A percentile compares a stretch with the other conserved stretches of the same genome.
Conservation (phyloP, 345 rosid genomes). For the thale cress (Arabidopsis thaliana) region DNA sequence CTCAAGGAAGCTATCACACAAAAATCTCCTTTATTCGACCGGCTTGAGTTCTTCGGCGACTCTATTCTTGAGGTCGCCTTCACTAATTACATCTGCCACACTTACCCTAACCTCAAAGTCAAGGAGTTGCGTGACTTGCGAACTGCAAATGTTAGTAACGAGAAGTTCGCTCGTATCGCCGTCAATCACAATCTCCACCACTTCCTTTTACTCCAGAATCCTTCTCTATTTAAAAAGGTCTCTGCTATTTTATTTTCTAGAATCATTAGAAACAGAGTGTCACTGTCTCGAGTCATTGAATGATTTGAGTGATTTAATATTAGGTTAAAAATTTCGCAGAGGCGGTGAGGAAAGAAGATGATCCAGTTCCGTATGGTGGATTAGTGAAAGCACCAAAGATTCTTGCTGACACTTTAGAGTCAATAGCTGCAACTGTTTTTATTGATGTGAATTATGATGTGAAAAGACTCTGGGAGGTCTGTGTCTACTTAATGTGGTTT, state of each 20-base stretch:
- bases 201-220: slow-evolving; percentile 44
- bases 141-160: slow-evolving; percentile 58
- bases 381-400: slow-evolving; percentile 64
- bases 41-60: slow-evolving; percentile 74
- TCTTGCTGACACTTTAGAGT: slow-evolving; percentile 65
- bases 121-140: slow-evolving; percentile 53
- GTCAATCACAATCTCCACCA: slow-evolving; percentile 49
- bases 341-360: slow-evolving; percentile 44
- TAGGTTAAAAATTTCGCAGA: slow-evolving; percentile 55
- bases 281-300: no score
- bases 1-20: not conserved
- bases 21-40: slow-evolving; percentile 13
- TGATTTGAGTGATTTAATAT: not conserved
- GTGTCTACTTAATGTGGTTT: not conserved
- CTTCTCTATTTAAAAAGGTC: slow-evolving; percentile 52
- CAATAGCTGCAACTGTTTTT: slow-evolving; percentile 60
- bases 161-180: slow-evolving; percentile 74
- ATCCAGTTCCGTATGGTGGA: slow-evolving; percentile 49
- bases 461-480: slow-evolving; percentile 63
- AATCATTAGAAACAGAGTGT: no score
- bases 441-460: slow-evolving; percentile 49
- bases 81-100: slow-evolving; percentile 47
- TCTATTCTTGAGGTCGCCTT: slow-evolving; percentile 57
- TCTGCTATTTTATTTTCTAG: no score
- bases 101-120: slow-evolving; percentile 52